A percentile compares a stretch with the other conserved stretches of the same genome.
These are phyloP conservation scores for Neurospora sp. DNA, from an alignment of 495 filamentous ascomycete species.

Conservation along the genomic window DNA sequence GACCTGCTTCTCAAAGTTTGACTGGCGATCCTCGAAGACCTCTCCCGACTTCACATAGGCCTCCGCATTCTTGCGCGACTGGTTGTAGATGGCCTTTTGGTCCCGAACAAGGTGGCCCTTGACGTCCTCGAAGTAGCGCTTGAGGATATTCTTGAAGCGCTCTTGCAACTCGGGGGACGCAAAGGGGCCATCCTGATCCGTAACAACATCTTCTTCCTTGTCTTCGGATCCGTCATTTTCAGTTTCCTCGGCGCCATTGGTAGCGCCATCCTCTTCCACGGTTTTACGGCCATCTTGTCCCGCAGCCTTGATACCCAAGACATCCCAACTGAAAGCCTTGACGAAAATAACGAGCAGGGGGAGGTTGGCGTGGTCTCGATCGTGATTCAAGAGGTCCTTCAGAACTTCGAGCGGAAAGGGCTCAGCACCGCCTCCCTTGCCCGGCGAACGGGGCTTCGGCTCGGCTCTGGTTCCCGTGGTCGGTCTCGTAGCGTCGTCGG, in stretches of 20 bases:
- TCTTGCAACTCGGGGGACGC: conserved; percentile 66
- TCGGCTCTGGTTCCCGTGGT: conserved; percentile 44
- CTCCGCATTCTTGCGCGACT: conserved; percentile 90
- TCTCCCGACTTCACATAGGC: conserved; percentile 98
- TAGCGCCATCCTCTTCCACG: conserved; percentile 74
- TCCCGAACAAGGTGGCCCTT: conserved; percentile 81
- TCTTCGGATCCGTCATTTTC: conserved; percentile 39
- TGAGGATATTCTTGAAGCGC: conserved; percentile 79
- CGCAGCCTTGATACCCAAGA: conserved; percentile 65
- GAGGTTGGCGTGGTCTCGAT: conserved; percentile 84
- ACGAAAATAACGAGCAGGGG: conserved; percentile 89
- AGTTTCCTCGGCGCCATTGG: conserved; percentile 37
- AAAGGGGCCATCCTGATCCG: conserved; percentile 58
- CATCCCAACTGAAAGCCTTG: conserved; percentile 93
- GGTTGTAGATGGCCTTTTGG: conserved; percentile 71
- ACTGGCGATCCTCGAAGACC: conserved; percentile 95
- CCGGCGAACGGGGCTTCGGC: conserved; percentile 37
- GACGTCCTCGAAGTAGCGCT: conserved; percentile 87
- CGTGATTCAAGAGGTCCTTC: conserved; percentile 89
- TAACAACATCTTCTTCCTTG: conserved; percentile 36
- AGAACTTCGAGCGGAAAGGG: conserved; percentile 93
- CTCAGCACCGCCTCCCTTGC: conserved; percentile 54
- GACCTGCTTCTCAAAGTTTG: conserved; percentile 85
- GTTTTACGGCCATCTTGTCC: conserved; percentile 68
- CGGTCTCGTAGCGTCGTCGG: conserved; percentile 67